Evolutionary conservation across 1,139 yeast genomes (phyloP).

Genomic region (Sugiyamaella sp.): DNA sequence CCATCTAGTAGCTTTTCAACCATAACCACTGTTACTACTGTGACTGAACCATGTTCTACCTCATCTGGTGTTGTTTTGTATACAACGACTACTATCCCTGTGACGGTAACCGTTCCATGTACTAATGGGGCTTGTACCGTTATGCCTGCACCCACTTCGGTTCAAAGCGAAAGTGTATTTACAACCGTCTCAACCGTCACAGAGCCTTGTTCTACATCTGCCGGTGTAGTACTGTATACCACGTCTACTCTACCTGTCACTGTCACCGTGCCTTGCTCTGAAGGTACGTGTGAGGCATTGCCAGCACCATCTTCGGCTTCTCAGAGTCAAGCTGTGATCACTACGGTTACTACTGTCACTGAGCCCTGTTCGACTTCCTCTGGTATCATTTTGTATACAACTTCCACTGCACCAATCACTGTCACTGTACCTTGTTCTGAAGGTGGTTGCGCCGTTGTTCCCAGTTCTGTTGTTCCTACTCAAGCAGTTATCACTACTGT

Average conservation of each 20-base stretch:
- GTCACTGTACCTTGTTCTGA: neutral
- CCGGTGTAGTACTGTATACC: neutral
- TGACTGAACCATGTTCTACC: slow-evolving; percentile 20
- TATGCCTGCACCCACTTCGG: neutral
- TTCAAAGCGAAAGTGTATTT: too few relatives aligned
- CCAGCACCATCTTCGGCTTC: too few relatives aligned
- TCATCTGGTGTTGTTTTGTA: slow-evolving; percentile 7
- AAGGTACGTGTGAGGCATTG: neutral
- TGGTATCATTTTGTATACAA: neutral
- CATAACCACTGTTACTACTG: slow-evolving; percentile 7
- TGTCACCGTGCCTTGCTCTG: neutral
- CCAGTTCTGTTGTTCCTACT: neutral
- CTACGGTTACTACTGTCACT: slow-evolving; percentile 20
- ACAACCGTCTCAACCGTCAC: neutral
- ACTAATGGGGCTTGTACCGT: neutral
- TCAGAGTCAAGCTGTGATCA: slow-evolving; percentile 1
- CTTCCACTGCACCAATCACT: neutral
- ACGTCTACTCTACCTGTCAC: neutral
- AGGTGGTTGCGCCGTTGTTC: neutral
- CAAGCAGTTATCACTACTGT: slow-evolving; percentile 7
- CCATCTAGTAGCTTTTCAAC: neutral
- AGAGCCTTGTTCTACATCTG: neutral
- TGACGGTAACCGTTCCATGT: slow-evolving; percentile 18
- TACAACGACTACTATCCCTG: slow-evolving; percentile 10
- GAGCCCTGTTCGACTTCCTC: neutral